A percentile compares a stretch with the other conserved stretches of the same genome.
phyloP scores from a whole-genome alignment of 345 rosid genomes.

The Hibiscus mutabilis region DNA sequence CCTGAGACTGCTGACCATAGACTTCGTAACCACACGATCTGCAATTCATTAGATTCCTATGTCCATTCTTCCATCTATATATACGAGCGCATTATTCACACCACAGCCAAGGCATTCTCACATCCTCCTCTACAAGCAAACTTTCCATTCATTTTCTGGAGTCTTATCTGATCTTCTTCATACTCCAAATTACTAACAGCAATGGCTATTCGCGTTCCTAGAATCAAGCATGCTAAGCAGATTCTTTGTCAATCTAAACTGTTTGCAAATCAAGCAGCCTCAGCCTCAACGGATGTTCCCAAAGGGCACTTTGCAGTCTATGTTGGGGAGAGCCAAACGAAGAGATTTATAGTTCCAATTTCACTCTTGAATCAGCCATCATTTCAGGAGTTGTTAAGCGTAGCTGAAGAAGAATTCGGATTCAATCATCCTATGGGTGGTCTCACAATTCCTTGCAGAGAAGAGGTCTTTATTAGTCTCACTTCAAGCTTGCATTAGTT shows the following conservation, averaged over 20 bases:
- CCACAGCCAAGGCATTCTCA: slow-evolving; percentile 10
- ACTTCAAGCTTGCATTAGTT: slow-evolving; percentile 13
- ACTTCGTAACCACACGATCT: slow-evolving; percentile 2
- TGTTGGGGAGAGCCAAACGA: slow-evolving; percentile 44
- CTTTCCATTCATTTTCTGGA: background rate
- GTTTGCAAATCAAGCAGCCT: slow-evolving; percentile 7
- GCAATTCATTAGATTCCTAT: background rate
- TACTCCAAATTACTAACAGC: background rate
- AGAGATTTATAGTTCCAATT: slow-evolving; percentile 39
- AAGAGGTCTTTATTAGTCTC: background rate
- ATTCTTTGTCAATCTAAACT: slow-evolving; percentile 6
- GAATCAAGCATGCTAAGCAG: slow-evolving; percentile 15
- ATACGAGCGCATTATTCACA: background rate
- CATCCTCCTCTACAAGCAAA: background rate
- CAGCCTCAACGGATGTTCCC: slow-evolving; percentile 4
- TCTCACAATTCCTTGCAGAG: background rate
- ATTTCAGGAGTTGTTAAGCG: slow-evolving; percentile 29
- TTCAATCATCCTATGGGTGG: slow-evolving; percentile 26
- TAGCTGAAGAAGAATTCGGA: slow-evolving; percentile 45
- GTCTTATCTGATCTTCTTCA: background rate
- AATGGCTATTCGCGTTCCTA: slow-evolving; percentile 13
- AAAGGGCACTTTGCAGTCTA: slow-evolving; percentile 24
- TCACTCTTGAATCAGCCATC: slow-evolving; percentile 33
- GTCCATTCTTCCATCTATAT: slow-evolving; percentile 8
- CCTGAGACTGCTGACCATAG: background rate